Base-by-base conservation (phyloP, 1,284 basidiomycete genomes). In the Sporisorium graminicola region DNA sequence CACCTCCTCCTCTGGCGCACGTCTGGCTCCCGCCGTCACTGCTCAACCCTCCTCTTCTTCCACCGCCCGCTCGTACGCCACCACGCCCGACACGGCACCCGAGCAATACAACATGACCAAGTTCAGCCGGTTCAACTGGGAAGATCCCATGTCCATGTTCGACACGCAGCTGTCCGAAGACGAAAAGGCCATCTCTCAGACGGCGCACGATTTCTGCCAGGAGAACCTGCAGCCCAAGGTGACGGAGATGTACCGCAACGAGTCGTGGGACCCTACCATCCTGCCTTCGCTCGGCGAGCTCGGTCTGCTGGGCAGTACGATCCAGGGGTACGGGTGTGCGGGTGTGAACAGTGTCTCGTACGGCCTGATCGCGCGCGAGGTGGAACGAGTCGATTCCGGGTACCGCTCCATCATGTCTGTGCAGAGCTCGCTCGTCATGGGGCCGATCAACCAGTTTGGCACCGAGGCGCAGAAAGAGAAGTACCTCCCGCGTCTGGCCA, bases 371-470 rank as follows among this genome's bases (percentile, higher is more conserved):
- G 93, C 94, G 1, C 89, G 96, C 51, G 95, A 98, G 86, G 91
- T 99, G 5, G 95, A 98, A 87, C 88, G 93, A 58, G 91, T 99
- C 43, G 96, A 99, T 86, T 97, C 94, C 1, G 96, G 96, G 3
- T 98, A 97, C 85, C 91, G 95, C 37, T 95, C 93, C 6, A 95
- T 92, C n/a, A 92, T 95, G 85, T 95, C 93, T 29, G 96, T 99
- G 1, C 96, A 99, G 86, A 94, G 93, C 0, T 96, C 94, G 6
- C 89, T 99, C 35, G 94, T 96, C n/a, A 99, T 99, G 95, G 94
- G 96, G 83, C 94, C 96, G 4, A 98, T 98, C 85, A 89, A 77
- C 86, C 93, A 92, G 81, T 98, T 96, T 85, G 95, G 96, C 2
- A 91, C 91, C 0, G 91, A 94, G 29, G 91, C 90, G 42, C 94